phyloP scores from a whole-genome alignment of 208 protist genomes.

The Novymonas esmeraldas region DNA sequence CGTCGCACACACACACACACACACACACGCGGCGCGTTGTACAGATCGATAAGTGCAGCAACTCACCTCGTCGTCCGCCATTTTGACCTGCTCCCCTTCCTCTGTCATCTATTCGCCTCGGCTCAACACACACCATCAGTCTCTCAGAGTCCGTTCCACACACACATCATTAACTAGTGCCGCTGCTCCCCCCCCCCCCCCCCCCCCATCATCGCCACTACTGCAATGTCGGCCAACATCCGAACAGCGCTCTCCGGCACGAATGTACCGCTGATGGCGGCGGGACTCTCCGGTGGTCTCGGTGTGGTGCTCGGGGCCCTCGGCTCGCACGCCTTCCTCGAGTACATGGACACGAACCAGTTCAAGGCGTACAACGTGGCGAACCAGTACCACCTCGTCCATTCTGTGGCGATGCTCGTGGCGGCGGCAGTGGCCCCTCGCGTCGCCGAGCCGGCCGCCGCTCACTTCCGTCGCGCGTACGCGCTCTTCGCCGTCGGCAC shows the following conservation, averaged over 20 bases:
- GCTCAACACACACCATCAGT: too few relatives aligned
- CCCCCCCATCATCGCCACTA: neutral
- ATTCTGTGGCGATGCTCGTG: conserved; percentile 63
- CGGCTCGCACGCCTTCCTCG: conserved; percentile 56
- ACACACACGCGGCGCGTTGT: too few relatives aligned
- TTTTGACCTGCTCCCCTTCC: neutral
- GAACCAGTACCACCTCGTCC: conserved; percentile 75
- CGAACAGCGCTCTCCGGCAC: conserved; percentile 30
- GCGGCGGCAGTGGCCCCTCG: conserved; percentile 40
- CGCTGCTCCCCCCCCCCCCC: neutral
- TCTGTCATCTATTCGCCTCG: too few relatives aligned
- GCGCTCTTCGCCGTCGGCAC: conserved; percentile 41
- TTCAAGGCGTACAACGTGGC: conserved; percentile 48
- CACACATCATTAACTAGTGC: neutral
- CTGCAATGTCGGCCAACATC: conserved; percentile 22
- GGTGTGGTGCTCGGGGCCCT: conserved; percentile 47
- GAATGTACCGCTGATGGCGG: conserved; percentile 33
- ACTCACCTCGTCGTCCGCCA: neutral
- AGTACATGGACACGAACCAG: conserved; percentile 48
- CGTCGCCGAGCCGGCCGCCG: conserved; percentile 16
- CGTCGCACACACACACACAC: neutral
- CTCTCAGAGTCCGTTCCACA: too few relatives aligned
- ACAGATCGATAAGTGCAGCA: too few relatives aligned
- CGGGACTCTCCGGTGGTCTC: conserved; percentile 44
- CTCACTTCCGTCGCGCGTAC: conserved; percentile 42